Evolutionary conservation across 176 grass and related monocot species (phyloP).

Genomic region (Oryza longistaminata): DNA sequence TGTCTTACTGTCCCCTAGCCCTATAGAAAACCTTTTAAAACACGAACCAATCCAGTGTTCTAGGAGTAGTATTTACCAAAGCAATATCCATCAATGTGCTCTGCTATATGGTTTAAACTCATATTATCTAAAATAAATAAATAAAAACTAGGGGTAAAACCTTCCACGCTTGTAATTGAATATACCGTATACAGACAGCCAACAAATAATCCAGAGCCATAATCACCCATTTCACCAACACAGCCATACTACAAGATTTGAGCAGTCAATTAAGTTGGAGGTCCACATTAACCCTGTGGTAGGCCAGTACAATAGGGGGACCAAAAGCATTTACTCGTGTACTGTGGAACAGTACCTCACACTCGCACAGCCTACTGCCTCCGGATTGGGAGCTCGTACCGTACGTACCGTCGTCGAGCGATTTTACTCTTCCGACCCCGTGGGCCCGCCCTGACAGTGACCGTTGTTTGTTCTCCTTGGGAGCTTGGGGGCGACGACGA

Average conservation of each 20-base stretch:
- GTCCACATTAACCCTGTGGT: neutral
- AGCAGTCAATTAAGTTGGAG: too few relatives aligned
- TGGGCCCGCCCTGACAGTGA: slow-evolving; percentile 4
- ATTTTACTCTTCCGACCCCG: too few relatives aligned
- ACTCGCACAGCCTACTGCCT: neutral
- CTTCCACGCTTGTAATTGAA: too few relatives aligned
- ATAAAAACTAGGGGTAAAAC: too few relatives aligned
- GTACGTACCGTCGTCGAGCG: neutral
- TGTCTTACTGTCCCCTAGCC: too few relatives aligned
- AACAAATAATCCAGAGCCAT: neutral
- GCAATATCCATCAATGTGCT: neutral
- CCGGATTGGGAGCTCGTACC: neutral
- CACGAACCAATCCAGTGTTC: too few relatives aligned
- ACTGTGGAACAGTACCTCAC: neutral
- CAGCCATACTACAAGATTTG: neutral
- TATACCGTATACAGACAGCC: neutral
- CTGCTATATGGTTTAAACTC: neutral
- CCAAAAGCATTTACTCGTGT: neutral
- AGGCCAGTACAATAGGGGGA: neutral
- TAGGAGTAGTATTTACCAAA: too few relatives aligned
- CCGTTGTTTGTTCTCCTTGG: slow-evolving; percentile 10
- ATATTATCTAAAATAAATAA: too few relatives aligned
- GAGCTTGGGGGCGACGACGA: neutral
- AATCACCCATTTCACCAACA: too few relatives aligned
- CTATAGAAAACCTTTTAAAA: too few relatives aligned